Evolutionary conservation across 2,329 filamentous ascomycete genomes (phyloP).

Genomic region (Colletotrichum sp.): DNA sequence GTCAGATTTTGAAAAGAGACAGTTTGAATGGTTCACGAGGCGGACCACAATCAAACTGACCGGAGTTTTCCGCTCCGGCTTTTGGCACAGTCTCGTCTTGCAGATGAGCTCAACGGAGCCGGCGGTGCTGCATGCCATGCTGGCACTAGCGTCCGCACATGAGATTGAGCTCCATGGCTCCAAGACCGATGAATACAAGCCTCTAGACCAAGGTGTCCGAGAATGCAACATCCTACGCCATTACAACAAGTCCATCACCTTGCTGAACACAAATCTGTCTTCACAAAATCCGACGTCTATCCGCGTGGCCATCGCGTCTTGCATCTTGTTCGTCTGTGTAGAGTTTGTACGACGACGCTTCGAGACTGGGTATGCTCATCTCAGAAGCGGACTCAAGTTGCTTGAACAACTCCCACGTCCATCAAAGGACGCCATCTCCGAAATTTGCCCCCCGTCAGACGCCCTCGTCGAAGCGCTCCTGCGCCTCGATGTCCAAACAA

Average conservation of each 20-base stretch:
- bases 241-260: constrained; percentile 40
- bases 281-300: constrained; percentile 30
- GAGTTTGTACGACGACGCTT: constrained; percentile 42
- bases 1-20: constrained; percentile 20
- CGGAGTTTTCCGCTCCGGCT: constrained; percentile 38
- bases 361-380: constrained; percentile 39
- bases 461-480: constrained; percentile 49
- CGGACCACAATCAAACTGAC: constrained; percentile 40
- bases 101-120: constrained; percentile 41
- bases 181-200: neutral
- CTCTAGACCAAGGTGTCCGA: neutral
- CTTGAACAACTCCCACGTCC: constrained; percentile 26
- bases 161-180: constrained; percentile 20
- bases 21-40: constrained; percentile 48
- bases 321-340: constrained; percentile 38
- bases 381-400: constrained; percentile 47
- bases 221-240: constrained; percentile 34
- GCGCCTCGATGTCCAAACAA: constrained; percentile 31
- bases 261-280: constrained; percentile 37
- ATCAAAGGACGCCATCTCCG: neutral
- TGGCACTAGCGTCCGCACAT: constrained; percentile 43
- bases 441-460: constrained; percentile 34
- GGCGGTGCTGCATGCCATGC: constrained; percentile 41
- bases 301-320: constrained; percentile 42
- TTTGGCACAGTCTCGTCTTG: constrained; percentile 42